phyloP scores from a whole-genome alignment of 208 protist genomes.

The Trypanosoma rangeli region DNA sequence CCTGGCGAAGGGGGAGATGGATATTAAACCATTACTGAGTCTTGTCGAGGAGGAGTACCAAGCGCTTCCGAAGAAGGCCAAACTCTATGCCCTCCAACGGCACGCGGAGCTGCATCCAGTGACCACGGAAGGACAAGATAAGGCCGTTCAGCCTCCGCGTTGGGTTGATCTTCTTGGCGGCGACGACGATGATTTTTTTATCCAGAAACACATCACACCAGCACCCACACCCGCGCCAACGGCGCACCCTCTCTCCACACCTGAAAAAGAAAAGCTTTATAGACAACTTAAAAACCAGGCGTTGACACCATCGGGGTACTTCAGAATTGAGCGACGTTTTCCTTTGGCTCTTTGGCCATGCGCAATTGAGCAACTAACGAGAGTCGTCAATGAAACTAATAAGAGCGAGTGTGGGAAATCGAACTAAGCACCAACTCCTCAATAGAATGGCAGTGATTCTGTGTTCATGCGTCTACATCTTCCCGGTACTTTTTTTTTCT shows the following conservation, averaged over 20 bases:
- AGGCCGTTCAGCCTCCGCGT: conserved; percentile 5
- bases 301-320: conserved; percentile 40
- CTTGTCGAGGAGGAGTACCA: conserved; percentile 79
- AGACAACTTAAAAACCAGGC: conserved; percentile 43
- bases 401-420: conserved; percentile 4
- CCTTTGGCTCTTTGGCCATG: conserved; percentile 79
- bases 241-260: conserved; percentile 30
- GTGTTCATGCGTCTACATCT: no score
- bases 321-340: conserved; percentile 62
- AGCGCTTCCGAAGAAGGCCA: conserved; percentile 65
- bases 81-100: conserved; percentile 60
- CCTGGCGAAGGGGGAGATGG: conserved; percentile 70
- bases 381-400: not conserved
- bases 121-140: not conserved
- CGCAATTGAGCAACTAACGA: conserved; percentile 52
- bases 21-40: conserved; percentile 45
- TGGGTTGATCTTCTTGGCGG: conserved; percentile 32
- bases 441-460: not conserved
- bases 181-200: conserved; percentile 29
- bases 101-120: conserved; percentile 42
- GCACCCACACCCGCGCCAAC: not conserved
- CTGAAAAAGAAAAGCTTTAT: conserved; percentile 77
- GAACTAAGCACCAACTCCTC: not conserved
- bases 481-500: no score
- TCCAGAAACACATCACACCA: not conserved